These are phyloP conservation scores for Breynia disticha DNA, from an alignment of 441 rosid species.

Conservation along the genomic window DNA sequence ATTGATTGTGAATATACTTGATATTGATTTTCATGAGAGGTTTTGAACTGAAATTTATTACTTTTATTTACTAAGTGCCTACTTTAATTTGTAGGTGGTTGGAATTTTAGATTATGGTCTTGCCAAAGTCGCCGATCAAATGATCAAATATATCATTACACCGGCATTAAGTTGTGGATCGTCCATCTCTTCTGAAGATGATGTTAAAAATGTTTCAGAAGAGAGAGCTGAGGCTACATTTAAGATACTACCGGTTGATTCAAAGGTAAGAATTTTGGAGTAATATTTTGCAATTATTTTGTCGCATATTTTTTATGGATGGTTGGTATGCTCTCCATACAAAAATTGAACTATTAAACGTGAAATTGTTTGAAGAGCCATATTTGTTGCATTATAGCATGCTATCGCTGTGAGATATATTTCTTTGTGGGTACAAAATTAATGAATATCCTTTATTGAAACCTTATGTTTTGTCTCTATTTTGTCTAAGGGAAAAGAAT, in stretches of 20 bases:
- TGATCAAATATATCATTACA: slow-evolving; percentile 61
- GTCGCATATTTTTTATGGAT: slow-evolving; percentile 4
- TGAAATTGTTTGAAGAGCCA: background rate
- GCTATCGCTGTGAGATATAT: background rate
- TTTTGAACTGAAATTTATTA: background rate
- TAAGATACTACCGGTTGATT: slow-evolving; percentile 39
- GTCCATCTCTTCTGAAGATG: slow-evolving; percentile 43
- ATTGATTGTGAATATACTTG: too few species aligned
- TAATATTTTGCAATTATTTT: background rate
- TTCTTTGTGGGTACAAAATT: background rate
- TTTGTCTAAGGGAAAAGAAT: slow-evolving; percentile 8
- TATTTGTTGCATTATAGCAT: background rate
- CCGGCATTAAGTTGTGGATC: slow-evolving; percentile 58
- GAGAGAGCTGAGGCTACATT: slow-evolving; percentile 42
- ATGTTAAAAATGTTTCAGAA: slow-evolving; percentile 33
- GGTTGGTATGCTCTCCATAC: background rate
- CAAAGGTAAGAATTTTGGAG: slow-evolving; percentile 34
- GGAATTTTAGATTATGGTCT: slow-evolving; percentile 80
- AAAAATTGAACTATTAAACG: background rate
- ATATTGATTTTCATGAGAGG: too few species aligned
- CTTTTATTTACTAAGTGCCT: slow-evolving; percentile 16
- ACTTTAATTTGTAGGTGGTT: slow-evolving; percentile 47
- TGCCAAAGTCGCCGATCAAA: slow-evolving; percentile 82
- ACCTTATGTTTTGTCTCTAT: background rate
- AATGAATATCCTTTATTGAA: background rate